Conservation (phyloP, 345 rosid genomes). For the Eucalyptus lansdowneana region DNA sequence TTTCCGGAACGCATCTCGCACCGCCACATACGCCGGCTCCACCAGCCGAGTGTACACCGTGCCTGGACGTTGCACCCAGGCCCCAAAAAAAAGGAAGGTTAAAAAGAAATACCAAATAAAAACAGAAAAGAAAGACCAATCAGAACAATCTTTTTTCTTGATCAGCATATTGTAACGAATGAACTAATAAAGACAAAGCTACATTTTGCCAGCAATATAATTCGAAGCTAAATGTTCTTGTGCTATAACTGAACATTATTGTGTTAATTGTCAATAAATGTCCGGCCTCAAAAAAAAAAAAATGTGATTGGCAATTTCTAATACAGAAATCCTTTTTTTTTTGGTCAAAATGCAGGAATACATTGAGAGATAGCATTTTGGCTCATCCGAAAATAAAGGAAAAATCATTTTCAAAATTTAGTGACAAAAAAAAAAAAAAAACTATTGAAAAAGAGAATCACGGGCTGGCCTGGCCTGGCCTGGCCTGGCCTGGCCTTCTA, state of each 20-base stretch:
- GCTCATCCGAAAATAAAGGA: not conserved
- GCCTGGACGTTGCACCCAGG: constrained; percentile 8
- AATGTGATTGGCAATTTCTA: not conserved
- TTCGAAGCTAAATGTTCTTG: not conserved
- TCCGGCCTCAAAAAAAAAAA: not conserved
- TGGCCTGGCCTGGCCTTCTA: not conserved
- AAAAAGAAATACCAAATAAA: not conserved
- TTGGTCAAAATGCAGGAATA: not conserved
- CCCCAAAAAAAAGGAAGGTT: not conserved
- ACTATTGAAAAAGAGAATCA: not conserved
- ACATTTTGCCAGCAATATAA: not conserved
- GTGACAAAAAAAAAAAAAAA: not conserved
- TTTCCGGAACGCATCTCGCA: constrained; percentile 58
- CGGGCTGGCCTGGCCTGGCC: no score
- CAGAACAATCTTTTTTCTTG: not conserved
- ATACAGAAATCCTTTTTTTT: not conserved
- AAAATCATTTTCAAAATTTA: not conserved
- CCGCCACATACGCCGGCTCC: constrained; percentile 58
- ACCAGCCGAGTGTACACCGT: constrained; percentile 78
- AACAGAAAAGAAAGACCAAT: not conserved
- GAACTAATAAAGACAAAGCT: not conserved
- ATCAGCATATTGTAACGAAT: not conserved
- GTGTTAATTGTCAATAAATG: not conserved
- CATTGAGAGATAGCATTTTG: not conserved
- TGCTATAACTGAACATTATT: not conserved